These are phyloP conservation scores for Cubamyces lactineus DNA, from an alignment of 768 basidiomycete species.

Conservation along the genomic window DNA sequence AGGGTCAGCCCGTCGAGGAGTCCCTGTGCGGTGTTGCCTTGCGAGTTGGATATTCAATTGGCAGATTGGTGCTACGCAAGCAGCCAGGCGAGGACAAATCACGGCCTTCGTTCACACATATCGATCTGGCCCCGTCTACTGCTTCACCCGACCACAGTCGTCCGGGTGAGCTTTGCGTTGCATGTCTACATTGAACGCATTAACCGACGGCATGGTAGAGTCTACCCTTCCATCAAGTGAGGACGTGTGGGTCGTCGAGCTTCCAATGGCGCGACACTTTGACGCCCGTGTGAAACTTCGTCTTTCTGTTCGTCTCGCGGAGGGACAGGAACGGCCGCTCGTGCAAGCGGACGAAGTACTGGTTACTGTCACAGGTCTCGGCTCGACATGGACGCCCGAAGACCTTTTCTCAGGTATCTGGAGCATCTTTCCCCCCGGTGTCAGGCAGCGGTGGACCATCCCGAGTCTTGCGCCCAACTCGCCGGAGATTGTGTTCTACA, in stretches of 20 bases:
- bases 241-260: not conserved
- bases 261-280: not conserved
- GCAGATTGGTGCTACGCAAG: not conserved
- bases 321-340: not conserved
- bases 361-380: conserved; percentile 1
- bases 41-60: not conserved
- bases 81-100: not conserved
- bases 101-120: not conserved
- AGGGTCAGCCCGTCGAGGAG: not conserved
- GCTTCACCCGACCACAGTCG: too few relatives aligned
- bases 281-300: not conserved
- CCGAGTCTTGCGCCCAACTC: not conserved
- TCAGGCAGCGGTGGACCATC: not conserved
- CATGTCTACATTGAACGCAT: too few relatives aligned
- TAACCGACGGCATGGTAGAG: too few relatives aligned
- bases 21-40: not conserved
- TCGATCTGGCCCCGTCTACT: not conserved
- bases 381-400: not conserved
- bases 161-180: too few relatives aligned
- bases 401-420: conserved; percentile 1
- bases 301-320: not conserved
- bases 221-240: not conserved
- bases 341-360: conserved; percentile 7
- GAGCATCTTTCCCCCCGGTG: not conserved
- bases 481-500: conserved; percentile 1